Evolutionary conservation across 2,329 filamentous ascomycete species (phyloP), one percentile per base, ranked within the genome.

Genomic region (Trichoderma sp.): DNA sequence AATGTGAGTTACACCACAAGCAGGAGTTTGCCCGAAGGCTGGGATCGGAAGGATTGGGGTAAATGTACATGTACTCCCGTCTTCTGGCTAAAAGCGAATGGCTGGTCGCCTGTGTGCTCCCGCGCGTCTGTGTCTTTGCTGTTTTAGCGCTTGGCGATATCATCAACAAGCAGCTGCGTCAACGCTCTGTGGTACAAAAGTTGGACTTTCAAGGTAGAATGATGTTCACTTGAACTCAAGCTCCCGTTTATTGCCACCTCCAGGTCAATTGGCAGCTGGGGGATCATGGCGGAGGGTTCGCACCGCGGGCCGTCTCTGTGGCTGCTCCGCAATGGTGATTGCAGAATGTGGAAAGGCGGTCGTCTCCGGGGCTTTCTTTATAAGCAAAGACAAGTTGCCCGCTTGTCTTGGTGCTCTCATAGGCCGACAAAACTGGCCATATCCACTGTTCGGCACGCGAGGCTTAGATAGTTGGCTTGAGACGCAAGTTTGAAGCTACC

Each of bases 401-500:
- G 37, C 60, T 58, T 19, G 35, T 37, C 40, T 29, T 24, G 29
- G 37, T 16, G 35, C n/a, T 37, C 37, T 21, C 53, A 58, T 66
- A 58, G 63, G 63, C 10, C 37, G 40, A 43, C 11, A 14, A 49
- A 24, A 29, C 37, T 49, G 27, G 63, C 53, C 53, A 35, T 53
- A 58, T 58, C 63, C 63, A 57, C 63, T 24, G 40, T 21, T 55
- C 29, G 53, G 53, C 63, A 66, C 52, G 63, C 63, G 63, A 66
- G 63, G 53, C 63, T 58, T 58, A 58, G 37, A 24, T 57, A 24
- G 27, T 49, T 40, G 63, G 53, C 47, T 33, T 66, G 63, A 66
- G 63, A 66, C 63, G 53, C 63, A 21, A 57, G 63, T 66, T 66
- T 66, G 63, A 66, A 66, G 63, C 63, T 58, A 49, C 47, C 21